Evolutionary conservation across 768 basidiomycete species (phyloP), one percentile per base, ranked within the genome.

Genomic region (Naematelia encephala): DNA sequence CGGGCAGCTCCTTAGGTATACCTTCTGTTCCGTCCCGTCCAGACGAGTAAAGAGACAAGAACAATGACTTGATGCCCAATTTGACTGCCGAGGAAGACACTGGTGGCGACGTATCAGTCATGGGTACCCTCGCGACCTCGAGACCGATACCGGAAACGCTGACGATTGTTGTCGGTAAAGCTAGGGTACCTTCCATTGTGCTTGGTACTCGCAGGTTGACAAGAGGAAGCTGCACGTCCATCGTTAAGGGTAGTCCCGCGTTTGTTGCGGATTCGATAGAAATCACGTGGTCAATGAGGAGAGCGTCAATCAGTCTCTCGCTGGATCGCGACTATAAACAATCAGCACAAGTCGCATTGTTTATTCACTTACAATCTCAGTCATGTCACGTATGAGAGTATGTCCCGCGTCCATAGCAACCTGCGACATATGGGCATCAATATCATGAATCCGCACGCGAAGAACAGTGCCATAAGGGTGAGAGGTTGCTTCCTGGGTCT

Each of bases 241-340:
- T 8, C 8, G 23, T 29, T 12, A 56, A 23, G 16, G 61, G 62
- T 14, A 26, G 48, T 16, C 1, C 21, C 14, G 23, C 28, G 8
- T 48, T 39, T n/a, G 49, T 47, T 8, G 45, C 54, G 11, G 43
- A 44, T 21, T 47, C 50, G n/a, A 58, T 30, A 5, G 51, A 12
- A 5, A 60, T 42, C 5, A 54, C 47, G 12, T 68, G 66, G 4
- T 22, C 29, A 13, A 53, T 54, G 19, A 68, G 57, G n/a, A 67
- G 49, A 8, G 43, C 47, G 46, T 67, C 66, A 2, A 67, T 29
- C 13, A 47, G 16, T 52, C 53, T 19, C 45, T 56, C 58, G 34
- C 45, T 11, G 3, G 29, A 12, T 2, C 44, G 26, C 29, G 16
- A 16, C 22, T 22, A n/a, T 16, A 43, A 10, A 11, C 43, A 14